These are phyloP conservation scores for Picea abies DNA, from an alignment of 83 land plant genomes.

Conservation along the genomic window DNA sequence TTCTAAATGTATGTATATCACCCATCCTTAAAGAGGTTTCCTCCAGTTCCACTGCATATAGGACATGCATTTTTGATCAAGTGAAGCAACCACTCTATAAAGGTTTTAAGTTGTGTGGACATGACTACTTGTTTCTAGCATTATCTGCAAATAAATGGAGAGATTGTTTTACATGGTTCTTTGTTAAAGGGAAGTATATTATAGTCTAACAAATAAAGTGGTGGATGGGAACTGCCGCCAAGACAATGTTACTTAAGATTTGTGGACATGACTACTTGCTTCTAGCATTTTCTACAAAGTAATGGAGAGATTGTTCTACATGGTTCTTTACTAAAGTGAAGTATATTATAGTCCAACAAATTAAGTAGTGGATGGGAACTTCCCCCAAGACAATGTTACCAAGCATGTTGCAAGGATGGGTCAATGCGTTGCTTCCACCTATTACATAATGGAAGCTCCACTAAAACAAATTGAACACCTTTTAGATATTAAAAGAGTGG, in stretches of 20 bases:
- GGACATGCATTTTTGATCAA: slow-evolving; percentile 49
- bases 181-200: slow-evolving; percentile 49
- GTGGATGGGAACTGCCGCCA: slow-evolving; percentile 88
- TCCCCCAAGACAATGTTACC: slow-evolving; percentile 62
- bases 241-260: slow-evolving; percentile 63
- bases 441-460: slow-evolving; percentile 61
- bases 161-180: slow-evolving; percentile 89
- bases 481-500: slow-evolving; percentile 53
- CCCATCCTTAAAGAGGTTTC: slow-evolving; percentile 59
- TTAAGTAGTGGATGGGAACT: slow-evolving; percentile 83
- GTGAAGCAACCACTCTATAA: slow-evolving; percentile 36
- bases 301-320: slow-evolving; percentile 75
- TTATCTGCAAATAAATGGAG: slow-evolving; percentile 88
- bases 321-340: slow-evolving; percentile 86
- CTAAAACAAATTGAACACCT: slow-evolving; percentile 32
- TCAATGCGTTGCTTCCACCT: slow-evolving; percentile 89
- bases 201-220: slow-evolving; percentile 31
- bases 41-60: slow-evolving; percentile 34
- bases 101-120: slow-evolving; percentile 71
- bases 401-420: slow-evolving; percentile 98
- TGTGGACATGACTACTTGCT: slow-evolving; percentile 70
- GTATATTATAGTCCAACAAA: slow-evolving; percentile 21
- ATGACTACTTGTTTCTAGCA: slow-evolving; percentile 72
- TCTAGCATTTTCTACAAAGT: slow-evolving; percentile 89
- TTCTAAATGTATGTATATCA: slow-evolving; percentile 40